A percentile compares a stretch with the other conserved stretches of the same genome.
Conservation (phyloP, 2,329 filamentous ascomycete genomes). For the Pseudonectria foliicola region DNA sequence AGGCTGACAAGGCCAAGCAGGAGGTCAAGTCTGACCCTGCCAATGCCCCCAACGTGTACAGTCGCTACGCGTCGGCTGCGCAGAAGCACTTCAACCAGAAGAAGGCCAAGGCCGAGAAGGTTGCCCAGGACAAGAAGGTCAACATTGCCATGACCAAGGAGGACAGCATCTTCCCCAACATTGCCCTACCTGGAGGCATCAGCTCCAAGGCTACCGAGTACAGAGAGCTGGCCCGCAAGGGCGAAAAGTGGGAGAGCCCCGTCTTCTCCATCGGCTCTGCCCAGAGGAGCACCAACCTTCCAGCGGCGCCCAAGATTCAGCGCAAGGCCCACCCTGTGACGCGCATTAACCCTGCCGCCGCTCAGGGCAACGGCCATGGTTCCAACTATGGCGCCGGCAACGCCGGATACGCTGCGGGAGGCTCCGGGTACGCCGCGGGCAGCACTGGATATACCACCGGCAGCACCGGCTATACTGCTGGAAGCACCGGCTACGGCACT, state of each 20-base stretch:
- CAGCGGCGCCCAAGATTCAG: conserved; percentile 45
- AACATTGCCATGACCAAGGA: conserved; percentile 55
- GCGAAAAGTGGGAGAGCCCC: conserved; percentile 89
- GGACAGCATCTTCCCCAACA: conserved; percentile 81
- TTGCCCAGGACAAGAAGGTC: conserved; percentile 60
- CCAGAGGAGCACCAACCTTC: conserved; percentile 64
- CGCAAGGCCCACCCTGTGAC: conserved; percentile 33
- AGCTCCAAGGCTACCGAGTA: conserved; percentile 92
- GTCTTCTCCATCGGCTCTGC: conserved; percentile 84
- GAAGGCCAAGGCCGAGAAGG: conserved; percentile 66
- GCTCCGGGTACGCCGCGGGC: not conserved
- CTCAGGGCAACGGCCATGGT: conserved; percentile 9
- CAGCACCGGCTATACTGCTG: conserved; percentile 15
- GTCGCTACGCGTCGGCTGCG: conserved; percentile 69
- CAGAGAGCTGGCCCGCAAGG: conserved; percentile 78
- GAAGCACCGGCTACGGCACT: conserved; percentile 8
- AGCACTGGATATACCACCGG: too few relatives aligned
- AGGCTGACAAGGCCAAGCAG: conserved; percentile 66
- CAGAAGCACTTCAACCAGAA: conserved; percentile 68
- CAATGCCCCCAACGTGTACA: conserved; percentile 75
- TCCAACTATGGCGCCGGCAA: conserved; percentile 3
- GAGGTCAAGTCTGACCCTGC: conserved; percentile 55
- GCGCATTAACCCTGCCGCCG: conserved; percentile 6
- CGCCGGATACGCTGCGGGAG: too few relatives aligned
- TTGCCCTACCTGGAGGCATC: conserved; percentile 74